Conservation (phyloP, 2,329 filamentous ascomycete species). For the Gremmenia infestans region DNA sequence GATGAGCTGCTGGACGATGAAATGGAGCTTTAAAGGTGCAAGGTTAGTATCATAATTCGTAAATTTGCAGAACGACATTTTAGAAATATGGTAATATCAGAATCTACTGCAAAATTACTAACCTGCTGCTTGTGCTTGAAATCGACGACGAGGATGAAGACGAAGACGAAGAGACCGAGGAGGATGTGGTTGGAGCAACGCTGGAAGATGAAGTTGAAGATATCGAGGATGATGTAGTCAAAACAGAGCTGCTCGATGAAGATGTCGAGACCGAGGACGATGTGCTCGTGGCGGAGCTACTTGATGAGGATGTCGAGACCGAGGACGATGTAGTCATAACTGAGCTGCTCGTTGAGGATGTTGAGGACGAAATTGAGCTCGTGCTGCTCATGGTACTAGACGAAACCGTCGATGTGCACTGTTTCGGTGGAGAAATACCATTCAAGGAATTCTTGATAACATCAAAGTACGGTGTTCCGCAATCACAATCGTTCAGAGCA, state of each 20-base stretch:
- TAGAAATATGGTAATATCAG: no score
- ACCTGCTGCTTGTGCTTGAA: background rate
- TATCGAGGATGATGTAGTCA: background rate
- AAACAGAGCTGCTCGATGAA: background rate
- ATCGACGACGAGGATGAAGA: background rate
- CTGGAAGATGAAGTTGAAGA: background rate
- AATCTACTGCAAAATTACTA: no score
- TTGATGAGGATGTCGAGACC: background rate
- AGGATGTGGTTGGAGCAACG: background rate
- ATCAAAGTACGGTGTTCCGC: constrained; percentile 12
- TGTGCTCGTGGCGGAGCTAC: background rate
- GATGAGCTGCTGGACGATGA: background rate
- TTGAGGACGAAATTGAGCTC: constrained; percentile 8
- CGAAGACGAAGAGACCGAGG: background rate
- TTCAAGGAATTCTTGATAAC: constrained; percentile 20
- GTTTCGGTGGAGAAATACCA: constrained; percentile 2
- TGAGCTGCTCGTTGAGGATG: background rate
- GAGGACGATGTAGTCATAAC: background rate
- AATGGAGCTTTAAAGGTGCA: background rate
- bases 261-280: constrained; percentile 2
- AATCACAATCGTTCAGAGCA: constrained; percentile 18
- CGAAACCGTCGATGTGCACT: background rate
- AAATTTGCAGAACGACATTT: no score
- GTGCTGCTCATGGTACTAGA: constrained; percentile 7
- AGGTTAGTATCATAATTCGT: no score